Evolutionary conservation across 176 grass and related monocot genomes (phyloP).

Genomic region (Rhynchospora pubera): DNA sequence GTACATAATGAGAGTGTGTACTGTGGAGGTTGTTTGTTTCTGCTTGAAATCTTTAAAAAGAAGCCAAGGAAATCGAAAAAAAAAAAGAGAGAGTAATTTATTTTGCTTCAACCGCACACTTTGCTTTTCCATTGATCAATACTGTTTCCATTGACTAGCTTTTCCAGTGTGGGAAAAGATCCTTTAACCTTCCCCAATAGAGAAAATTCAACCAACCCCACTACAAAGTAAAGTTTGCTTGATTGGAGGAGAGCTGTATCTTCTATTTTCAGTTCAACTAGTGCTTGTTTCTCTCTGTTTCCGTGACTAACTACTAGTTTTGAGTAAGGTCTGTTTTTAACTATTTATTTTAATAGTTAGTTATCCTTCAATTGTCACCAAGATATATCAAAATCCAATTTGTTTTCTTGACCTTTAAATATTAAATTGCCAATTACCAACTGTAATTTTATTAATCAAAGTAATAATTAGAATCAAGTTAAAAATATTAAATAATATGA

Average conservation of each 20-base stretch:
- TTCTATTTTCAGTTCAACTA: background rate
- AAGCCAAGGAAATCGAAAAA: background rate
- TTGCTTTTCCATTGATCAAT: slow-evolving; percentile 12
- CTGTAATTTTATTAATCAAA: too few relatives aligned
- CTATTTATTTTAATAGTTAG: background rate
- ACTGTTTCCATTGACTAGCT: slow-evolving; percentile 11
- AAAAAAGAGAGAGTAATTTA: background rate
- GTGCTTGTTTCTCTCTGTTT: background rate
- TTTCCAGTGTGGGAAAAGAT: slow-evolving; percentile 9
- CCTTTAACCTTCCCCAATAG: slow-evolving; percentile 9
- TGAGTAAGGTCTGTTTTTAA: background rate
- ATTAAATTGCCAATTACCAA: too few relatives aligned
- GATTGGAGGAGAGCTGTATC: slow-evolving; percentile 2
- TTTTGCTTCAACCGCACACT: slow-evolving; percentile 18
- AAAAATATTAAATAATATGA: too few relatives aligned
- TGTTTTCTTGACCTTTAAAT: too few relatives aligned
- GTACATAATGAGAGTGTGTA: background rate
- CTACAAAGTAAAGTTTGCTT: background rate
- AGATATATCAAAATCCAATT: background rate
- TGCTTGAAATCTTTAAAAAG: slow-evolving; percentile 10
- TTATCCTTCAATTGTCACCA: background rate
- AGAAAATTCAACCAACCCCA: slow-evolving; percentile 17
- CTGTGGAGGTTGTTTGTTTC: background rate
- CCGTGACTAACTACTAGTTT: background rate
- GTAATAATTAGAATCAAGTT: too few relatives aligned